Evolutionary conservation across 2,329 filamentous ascomycete species (phyloP).

Genomic region (Coniochaeta sp.): DNA sequence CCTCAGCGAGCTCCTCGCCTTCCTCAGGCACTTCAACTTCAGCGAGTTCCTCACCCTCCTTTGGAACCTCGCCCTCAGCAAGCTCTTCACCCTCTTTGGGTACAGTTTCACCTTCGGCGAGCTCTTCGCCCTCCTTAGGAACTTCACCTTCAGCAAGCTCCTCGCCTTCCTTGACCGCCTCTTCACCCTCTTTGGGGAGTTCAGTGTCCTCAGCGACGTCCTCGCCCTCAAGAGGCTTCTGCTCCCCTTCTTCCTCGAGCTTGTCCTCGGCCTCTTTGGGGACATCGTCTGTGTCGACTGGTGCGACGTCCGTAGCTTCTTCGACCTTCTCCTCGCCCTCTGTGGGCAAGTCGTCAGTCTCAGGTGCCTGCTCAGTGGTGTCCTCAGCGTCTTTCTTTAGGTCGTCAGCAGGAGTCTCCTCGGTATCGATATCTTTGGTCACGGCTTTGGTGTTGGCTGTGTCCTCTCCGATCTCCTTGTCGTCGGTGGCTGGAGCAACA

Average conservation of each 20-base stretch:
- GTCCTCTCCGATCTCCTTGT: constrained; percentile 5
- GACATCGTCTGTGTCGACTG: constrained; percentile 6
- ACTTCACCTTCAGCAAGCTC: constrained; percentile 4
- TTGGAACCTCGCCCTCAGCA: constrained; percentile 2
- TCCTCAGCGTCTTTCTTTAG: constrained; percentile 5
- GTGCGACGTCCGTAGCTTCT: constrained; percentile 11
- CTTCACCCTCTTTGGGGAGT: constrained; percentile 1
- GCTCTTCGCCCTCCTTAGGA: constrained; percentile 2
- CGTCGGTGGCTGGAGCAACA: background rate
- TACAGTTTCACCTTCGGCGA: background rate
- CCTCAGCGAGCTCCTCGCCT: constrained; percentile 4
- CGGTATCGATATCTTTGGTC: constrained; percentile 3
- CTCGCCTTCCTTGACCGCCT: constrained; percentile 1
- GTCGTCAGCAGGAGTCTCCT: constrained; percentile 1
- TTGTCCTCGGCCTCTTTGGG: constrained; percentile 6
- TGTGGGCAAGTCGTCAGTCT: background rate
- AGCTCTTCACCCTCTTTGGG: constrained; percentile 4
- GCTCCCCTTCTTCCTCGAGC: constrained; percentile 4
- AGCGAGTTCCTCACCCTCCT: background rate
- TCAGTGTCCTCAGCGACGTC: constrained; percentile 7
- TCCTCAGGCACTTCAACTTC: constrained; percentile 14
- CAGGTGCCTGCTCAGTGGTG: constrained; percentile 8
- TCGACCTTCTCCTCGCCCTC: constrained; percentile 1
- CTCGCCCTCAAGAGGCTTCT: constrained; percentile 10
- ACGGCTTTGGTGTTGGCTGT: constrained; percentile 6